Conservation (phyloP, 2,329 filamentous ascomycete genomes). For the Phaeoacremonium minimum region DNA sequence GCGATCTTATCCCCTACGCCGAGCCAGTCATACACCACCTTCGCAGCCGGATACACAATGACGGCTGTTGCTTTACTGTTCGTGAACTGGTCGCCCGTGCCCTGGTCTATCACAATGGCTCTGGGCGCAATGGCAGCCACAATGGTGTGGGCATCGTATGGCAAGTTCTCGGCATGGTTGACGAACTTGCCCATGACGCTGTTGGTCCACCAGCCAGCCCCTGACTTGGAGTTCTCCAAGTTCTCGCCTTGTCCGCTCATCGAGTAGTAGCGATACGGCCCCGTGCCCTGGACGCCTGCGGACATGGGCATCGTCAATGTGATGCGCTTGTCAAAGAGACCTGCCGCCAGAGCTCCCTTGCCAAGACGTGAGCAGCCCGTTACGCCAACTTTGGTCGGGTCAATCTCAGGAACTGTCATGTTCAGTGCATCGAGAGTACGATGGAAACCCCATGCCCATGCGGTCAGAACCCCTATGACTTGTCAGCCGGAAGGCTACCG, state of each 20-base stretch:
- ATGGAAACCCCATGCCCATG: slow-evolving; percentile 53
- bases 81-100: slow-evolving; percentile 41
- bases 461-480: slow-evolving; percentile 37
- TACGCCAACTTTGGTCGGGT: slow-evolving; percentile 35
- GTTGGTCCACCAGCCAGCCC: slow-evolving; percentile 54
- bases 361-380: slow-evolving; percentile 52
- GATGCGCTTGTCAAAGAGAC: slow-evolving; percentile 45
- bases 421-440: slow-evolving; percentile 48
- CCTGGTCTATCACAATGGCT: slow-evolving; percentile 51
- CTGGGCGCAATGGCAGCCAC: slow-evolving; percentile 54
- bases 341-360: slow-evolving; percentile 48
- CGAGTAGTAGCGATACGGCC: slow-evolving; percentile 44
- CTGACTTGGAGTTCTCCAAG: slow-evolving; percentile 44
- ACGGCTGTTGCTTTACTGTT: slow-evolving; percentile 44
- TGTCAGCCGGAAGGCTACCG: neutral
- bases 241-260: slow-evolving; percentile 40
- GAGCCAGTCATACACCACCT: slow-evolving; percentile 49
- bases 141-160: slow-evolving; percentile 54
- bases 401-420: slow-evolving; percentile 40
- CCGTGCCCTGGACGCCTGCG: slow-evolving; percentile 50
- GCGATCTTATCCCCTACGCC: slow-evolving; percentile 44
- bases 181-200: slow-evolving; percentile 45
- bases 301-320: slow-evolving; percentile 53
- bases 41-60: slow-evolving; percentile 45
- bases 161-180: slow-evolving; percentile 50